Evolutionary conservation across 2,329 filamentous ascomycete genomes (phyloP).

Genomic region (Colletotrichum sp.): DNA sequence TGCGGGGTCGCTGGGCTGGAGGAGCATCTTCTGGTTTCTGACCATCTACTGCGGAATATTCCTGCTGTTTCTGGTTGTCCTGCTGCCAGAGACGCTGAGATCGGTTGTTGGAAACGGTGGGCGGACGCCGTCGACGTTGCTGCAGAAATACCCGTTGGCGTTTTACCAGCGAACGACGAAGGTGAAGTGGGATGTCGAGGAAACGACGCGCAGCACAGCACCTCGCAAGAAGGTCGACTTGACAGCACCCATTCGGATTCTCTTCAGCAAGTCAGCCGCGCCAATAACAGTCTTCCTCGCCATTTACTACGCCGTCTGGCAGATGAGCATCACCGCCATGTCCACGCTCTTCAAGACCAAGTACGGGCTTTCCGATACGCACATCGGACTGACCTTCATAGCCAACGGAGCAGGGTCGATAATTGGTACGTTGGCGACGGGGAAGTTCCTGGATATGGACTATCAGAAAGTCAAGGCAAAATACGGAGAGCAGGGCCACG

Average conservation of each 20-base stretch:
- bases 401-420: slow-evolving; percentile 61
- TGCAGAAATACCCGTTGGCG: slow-evolving; percentile 33
- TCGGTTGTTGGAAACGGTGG: slow-evolving; percentile 48
- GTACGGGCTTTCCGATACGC: slow-evolving; percentile 47
- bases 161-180: slow-evolving; percentile 37
- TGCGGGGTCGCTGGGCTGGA: slow-evolving; percentile 55
- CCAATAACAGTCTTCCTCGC: slow-evolving; percentile 52
- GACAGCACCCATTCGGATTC: slow-evolving; percentile 49
- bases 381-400: slow-evolving; percentile 57
- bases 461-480: slow-evolving; percentile 47
- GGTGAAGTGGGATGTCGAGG: slow-evolving; percentile 17
- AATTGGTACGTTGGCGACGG: slow-evolving; percentile 54
- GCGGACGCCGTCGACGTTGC: slow-evolving; percentile 19
- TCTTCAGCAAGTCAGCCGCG: slow-evolving; percentile 46
- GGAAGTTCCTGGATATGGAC: slow-evolving; percentile 57
- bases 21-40: slow-evolving; percentile 60
- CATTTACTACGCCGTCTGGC: slow-evolving; percentile 58
- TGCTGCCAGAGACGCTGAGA: slow-evolving; percentile 52
- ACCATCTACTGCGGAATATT: slow-evolving; percentile 44
- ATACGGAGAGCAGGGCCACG: background rate
- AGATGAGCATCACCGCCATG: slow-evolving; percentile 60
- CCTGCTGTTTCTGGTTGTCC: slow-evolving; percentile 41
- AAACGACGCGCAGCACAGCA: too few species aligned
- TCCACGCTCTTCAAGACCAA: slow-evolving; percentile 49
- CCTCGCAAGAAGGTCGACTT: slow-evolving; percentile 44